Percentiles rank a stretch among this genome's conserved stretches.
phyloP scores from a whole-genome alignment of 352 stramenopile species.

The Phytopythium vexans region DNA sequence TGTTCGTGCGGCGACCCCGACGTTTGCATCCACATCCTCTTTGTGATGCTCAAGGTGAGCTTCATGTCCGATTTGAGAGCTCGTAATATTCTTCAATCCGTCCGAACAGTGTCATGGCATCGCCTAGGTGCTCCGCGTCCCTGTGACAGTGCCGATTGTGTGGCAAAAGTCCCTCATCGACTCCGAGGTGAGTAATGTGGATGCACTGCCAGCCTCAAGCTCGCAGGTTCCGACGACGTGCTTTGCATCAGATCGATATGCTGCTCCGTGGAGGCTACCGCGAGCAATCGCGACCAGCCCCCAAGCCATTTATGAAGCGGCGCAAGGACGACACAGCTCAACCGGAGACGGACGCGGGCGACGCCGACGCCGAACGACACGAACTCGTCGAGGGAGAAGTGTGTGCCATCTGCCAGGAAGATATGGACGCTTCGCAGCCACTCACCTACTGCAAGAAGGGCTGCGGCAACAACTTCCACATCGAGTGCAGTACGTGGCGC shows the following conservation, averaged over 20 bases:
- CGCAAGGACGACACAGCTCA: conserved; percentile 12
- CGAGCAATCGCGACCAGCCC: conserved; percentile 23
- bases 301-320: conserved; percentile 47
- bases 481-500: conserved; percentile 51
- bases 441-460: conserved; percentile 78
- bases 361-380: conserved; percentile 38
- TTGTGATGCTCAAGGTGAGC: conserved; percentile 81
- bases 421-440: conserved; percentile 57
- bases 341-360: conserved; percentile 17
- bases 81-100: not conserved
- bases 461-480: conserved; percentile 76
- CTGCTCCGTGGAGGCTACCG: conserved; percentile 61
- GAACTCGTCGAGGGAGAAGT: conserved; percentile 72
- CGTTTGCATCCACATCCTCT: conserved; percentile 82
- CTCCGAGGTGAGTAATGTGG: conserved; percentile 49
- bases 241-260: conserved; percentile 42
- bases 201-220: no score
- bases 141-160: conserved; percentile 57
- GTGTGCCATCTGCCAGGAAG: conserved; percentile 83
- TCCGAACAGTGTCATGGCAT: not conserved
- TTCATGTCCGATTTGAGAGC: not conserved
- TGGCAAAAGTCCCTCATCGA: conserved; percentile 87
- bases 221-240: no score
- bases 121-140: conserved; percentile 59
- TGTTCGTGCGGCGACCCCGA: conserved; percentile 74